These are phyloP conservation scores for Magnolia officinalis DNA, from an alignment of 164 flowering plant genomes.

Conservation along the genomic window DNA sequence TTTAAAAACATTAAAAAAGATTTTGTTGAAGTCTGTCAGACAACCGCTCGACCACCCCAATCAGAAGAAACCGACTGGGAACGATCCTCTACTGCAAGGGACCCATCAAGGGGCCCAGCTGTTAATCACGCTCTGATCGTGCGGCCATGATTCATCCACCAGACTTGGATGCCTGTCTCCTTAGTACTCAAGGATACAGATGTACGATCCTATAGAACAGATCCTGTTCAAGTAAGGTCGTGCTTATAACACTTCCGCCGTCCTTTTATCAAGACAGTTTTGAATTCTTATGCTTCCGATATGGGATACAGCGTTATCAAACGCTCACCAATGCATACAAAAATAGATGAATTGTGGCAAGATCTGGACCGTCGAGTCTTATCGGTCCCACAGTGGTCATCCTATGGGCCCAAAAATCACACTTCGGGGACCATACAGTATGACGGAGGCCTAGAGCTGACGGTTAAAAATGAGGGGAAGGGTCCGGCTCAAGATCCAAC, in stretches of 20 bases:
- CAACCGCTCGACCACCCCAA: conserved; percentile 7
- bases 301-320: too few species aligned
- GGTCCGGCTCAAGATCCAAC: too few species aligned
- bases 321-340: too few species aligned
- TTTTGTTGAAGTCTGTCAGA: conserved; percentile 2
- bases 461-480: too few species aligned
- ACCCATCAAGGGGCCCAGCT: conserved; percentile 11
- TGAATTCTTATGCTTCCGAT: too few species aligned
- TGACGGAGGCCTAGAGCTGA: too few species aligned
- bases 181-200: background rate
- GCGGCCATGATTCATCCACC: conserved; percentile 3
- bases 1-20: background rate
- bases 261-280: too few species aligned
- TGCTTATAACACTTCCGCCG: background rate
- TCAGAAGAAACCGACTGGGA: background rate
- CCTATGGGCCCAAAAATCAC: too few species aligned
- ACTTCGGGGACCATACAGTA: too few species aligned
- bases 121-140: conserved; percentile 8
- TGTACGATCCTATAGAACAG: conserved; percentile 8
- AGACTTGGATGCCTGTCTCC: conserved; percentile 6
- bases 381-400: too few species aligned
- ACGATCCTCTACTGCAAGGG: conserved; percentile 17
- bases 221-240: conserved; percentile 11
- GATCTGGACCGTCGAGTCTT: too few species aligned
- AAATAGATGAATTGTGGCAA: too few species aligned